Evolutionary conservation across 2,329 filamentous ascomycete genomes (phyloP), one percentile per base, ranked within the genome.

Genomic region (Scytalidium sp.): DNA sequence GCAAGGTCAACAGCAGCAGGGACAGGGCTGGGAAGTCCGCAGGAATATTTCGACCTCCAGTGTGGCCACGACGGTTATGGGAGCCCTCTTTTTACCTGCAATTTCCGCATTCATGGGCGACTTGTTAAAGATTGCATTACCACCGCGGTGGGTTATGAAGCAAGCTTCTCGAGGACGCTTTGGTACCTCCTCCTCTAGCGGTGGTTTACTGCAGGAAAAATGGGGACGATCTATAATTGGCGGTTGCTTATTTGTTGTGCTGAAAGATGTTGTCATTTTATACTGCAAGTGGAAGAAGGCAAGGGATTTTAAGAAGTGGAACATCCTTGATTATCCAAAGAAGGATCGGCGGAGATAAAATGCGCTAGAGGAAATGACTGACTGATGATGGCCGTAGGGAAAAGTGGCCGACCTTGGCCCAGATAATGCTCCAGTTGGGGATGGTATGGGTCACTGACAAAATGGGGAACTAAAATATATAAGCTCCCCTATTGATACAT

Each of bases 201-300:
- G 55, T 61, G 85, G 88, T 0, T 74, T 97, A 21, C 67, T 99
- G 25, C 88, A 94, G 63, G 82, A 88, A 58, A 83, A 85, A 51
- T 97, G 94, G 90, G 94, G 91, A 1, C 79, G 94, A 49, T 97
- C 89, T 61, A 75, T 99, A 2, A 79, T 94, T 1, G 94, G 94
- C 1, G 94, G 94, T 0, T 94, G 90, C 64, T 70, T 96, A 19
- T 96, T 93, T 61, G 85, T 97, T 15, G 84, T 96, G 9, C 68
- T 96, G 46, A 94, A 93, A 67, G 84, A 88, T 59, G 74, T 73
- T 2, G 70, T 85, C 45, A 71, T 73, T 50, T 67, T 88, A 20
- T 87, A 84, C 61, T 75, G 78, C 56, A 87, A 86, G 68, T 84
- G 83, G 64, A 74, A 81, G 53, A 76, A 75, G 53, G 82, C 81